Evolutionary conservation across 1,284 basidiomycete genomes (phyloP).

Genomic region (Pseudozyma hubeiensis): DNA sequence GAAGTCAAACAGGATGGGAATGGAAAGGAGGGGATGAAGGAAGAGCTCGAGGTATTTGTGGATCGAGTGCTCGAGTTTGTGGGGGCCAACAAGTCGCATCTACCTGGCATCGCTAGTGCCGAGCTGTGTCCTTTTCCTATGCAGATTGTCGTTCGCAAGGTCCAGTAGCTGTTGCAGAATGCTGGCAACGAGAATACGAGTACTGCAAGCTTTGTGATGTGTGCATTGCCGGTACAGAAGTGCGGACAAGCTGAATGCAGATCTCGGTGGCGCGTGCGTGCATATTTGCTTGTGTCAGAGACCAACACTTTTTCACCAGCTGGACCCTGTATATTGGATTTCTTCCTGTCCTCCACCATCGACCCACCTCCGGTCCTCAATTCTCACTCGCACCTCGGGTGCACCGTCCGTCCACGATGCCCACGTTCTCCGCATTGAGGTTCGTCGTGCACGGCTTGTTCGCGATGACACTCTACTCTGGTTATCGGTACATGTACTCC

Average conservation of each 20-base stretch:
- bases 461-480: conserved; percentile 23
- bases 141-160: background rate
- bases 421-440: conserved; percentile 10
- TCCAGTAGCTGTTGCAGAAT: background rate
- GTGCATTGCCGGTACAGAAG: too few relatives aligned
- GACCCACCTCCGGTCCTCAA: too few relatives aligned
- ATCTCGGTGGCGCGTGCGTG: background rate
- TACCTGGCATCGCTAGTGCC: conserved; percentile 19
- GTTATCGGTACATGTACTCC: conserved; percentile 20
- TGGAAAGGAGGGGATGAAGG: background rate
- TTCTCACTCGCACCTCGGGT: background rate
- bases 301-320: too few relatives aligned
- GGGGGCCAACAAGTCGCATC: conserved; percentile 28
- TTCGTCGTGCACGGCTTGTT: conserved; percentile 24
- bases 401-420: background rate
- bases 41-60: conserved; percentile 7
- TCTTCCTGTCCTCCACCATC: background rate
- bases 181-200: background rate
- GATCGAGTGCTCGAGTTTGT: conserved; percentile 15
- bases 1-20: background rate
- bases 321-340: background rate
- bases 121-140: conserved; percentile 27
- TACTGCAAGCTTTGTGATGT: too few relatives aligned
- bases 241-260: too few relatives aligned
- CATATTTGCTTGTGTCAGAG: background rate